phyloP scores from a whole-genome alignment of 345 rosid species.

The Toxicodendron radicans region DNA sequence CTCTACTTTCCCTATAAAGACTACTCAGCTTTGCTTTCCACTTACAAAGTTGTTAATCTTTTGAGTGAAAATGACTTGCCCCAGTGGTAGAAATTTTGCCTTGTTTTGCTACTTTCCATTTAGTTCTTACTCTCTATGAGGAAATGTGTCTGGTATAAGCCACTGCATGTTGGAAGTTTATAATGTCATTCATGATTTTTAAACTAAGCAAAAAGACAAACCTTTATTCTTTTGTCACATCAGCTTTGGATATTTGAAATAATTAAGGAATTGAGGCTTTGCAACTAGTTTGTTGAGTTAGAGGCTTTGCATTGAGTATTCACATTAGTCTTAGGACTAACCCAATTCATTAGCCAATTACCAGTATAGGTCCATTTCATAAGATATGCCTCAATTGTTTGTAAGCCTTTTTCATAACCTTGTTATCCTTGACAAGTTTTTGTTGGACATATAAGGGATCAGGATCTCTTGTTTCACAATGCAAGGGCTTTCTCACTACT shows the following conservation, averaged over 20 bases:
- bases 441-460: not conserved
- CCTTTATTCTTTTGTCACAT: not conserved
- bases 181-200: not conserved
- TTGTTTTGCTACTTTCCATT: not conserved
- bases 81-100: not conserved
- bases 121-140: not conserved
- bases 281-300: too few species aligned
- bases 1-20: not conserved
- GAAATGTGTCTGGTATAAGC: not conserved
- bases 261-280: not conserved
- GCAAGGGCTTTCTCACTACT: constrained; percentile 1
- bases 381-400: not conserved
- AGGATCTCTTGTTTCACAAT: not conserved
- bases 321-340: too few species aligned
- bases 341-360: too few species aligned
- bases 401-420: not conserved
- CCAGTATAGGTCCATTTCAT: too few species aligned
- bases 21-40: not conserved
- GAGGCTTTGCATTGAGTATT: not conserved
- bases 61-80: not conserved
- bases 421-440: not conserved
- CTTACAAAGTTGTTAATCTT: not conserved
- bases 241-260: not conserved
- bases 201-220: not conserved
- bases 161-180: not conserved